Evolutionary conservation across 768 basidiomycete genomes (phyloP), one percentile per base, ranked within the genome.

Genomic region (Tricholoma bakamatsutake): DNA sequence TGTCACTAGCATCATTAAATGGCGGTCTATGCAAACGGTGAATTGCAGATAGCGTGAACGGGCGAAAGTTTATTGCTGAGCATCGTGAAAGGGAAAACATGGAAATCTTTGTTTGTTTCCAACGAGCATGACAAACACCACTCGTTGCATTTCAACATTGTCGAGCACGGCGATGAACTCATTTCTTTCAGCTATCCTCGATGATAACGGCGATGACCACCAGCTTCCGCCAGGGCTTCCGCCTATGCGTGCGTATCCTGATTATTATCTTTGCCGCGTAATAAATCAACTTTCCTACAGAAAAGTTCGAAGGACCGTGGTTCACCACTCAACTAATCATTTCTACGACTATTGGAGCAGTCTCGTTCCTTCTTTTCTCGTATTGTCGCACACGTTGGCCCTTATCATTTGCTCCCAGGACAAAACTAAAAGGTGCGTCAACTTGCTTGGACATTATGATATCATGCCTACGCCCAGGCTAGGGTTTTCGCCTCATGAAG

Each of bases 401-500:
- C 9, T 71, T 97, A 6, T 75, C 92, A 4, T 99, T 93, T 69
- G 91, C 93, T 4, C 94, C 95, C 2, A 79, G 96, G 55, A 98
- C 96, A 0, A 93, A 94, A 71, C 79, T 98, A 27, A 95, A 96
- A 76, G 93, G 95, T 90, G 39, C 24, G 21, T 48, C 28, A 51
- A 55, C 49, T 30, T 4, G 31, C 31, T 4, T 49, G 50, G 17
- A 45, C 40, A 50, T 65, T 33, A 62, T 52, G 52, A 55, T 28
- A 56, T 24, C 27, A 45, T 49, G 31, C 52, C 35, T 50, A 56
- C 42, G 13, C 17, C 31, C 18, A 4, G 21, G 5, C 4, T 64
- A 94, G 93, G 88, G 2, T 96, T 96, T 73, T 95, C 93, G 4
- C 93, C 93, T 17, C 91, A 93, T 61, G 93, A 95, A 69, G 93